Evolutionary conservation across 1,284 basidiomycete species (phyloP).

Genomic region (Bondarzewia mesenterica): DNA sequence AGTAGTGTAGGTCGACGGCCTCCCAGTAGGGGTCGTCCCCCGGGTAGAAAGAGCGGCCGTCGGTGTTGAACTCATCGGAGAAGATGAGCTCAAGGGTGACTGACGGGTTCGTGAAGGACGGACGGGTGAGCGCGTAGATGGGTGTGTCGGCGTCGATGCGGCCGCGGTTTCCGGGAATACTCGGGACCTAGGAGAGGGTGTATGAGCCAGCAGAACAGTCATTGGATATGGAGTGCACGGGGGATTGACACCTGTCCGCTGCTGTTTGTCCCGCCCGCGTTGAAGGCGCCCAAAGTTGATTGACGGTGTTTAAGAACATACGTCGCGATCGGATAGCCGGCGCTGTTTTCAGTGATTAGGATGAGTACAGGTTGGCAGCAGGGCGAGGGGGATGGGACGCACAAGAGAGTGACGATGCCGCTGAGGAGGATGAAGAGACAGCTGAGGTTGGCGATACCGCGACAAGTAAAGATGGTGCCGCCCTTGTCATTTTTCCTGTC

Average conservation of each 20-base stretch:
- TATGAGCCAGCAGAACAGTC: too few relatives aligned
- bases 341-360: conserved; percentile 31
- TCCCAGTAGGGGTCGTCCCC: conserved; percentile 61
- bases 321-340: conserved; percentile 74
- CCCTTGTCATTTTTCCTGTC: conserved; percentile 55
- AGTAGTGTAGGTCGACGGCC: conserved; percentile 64
- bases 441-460: conserved; percentile 72
- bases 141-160: conserved; percentile 70
- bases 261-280: conserved; percentile 75
- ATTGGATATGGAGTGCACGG: too few relatives aligned
- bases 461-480: conserved; percentile 57
- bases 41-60: conserved; percentile 75
- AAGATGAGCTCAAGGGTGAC: conserved; percentile 62
- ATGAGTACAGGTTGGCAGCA: background rate
- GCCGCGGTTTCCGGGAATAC: conserved; percentile 55
- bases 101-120: conserved; percentile 41
- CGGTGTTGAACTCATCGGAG: conserved; percentile 84
- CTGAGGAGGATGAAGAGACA: conserved; percentile 59
- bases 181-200: conserved; percentile 43
- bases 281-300: conserved; percentile 59
- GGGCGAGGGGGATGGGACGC: conserved; percentile 18
- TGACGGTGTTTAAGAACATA: conserved; percentile 46
- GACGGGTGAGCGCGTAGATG: conserved; percentile 7
- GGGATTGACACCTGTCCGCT: conserved; percentile 64
- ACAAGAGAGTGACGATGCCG: conserved; percentile 70